phyloP scores from a whole-genome alignment of 805 yeast genomes.

The Spathaspora passalidarum region DNA sequence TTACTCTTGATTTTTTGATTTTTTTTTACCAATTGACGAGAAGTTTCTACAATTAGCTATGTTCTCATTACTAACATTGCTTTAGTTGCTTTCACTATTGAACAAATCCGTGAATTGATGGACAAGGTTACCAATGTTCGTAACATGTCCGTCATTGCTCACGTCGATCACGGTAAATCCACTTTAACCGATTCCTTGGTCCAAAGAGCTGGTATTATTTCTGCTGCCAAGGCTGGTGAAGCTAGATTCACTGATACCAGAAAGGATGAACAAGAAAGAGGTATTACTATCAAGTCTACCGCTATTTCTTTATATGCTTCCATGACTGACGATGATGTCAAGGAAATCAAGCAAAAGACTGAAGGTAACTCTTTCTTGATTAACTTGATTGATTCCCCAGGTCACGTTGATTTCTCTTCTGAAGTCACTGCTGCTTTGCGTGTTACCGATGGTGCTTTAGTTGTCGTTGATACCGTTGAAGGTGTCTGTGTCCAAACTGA shows the following conservation, averaged over 20 bases:
- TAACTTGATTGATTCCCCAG: constrained; percentile 99
- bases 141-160: constrained; percentile 99
- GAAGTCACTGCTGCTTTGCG: constrained; percentile 99
- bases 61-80: constrained; percentile 4
- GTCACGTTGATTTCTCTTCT: constrained; percentile 99
- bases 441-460: constrained; percentile 99
- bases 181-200: constrained; percentile 99
- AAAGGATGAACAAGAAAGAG: constrained; percentile 99
- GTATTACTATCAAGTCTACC: constrained; percentile 98
- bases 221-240: constrained; percentile 99
- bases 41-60: not conserved
- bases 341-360: constrained; percentile 89
- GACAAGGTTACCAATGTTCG: constrained; percentile 99
- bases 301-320: constrained; percentile 95
- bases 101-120: constrained; percentile 97
- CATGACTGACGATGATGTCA: constrained; percentile 79
- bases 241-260: constrained; percentile 99
- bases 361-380: constrained; percentile 93
- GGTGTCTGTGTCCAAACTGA: constrained; percentile 99
- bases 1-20: not conserved
- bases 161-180: constrained; percentile 99
- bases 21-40: not conserved
- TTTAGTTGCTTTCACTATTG: constrained; percentile 50
- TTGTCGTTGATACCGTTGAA: constrained; percentile 98
- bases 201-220: constrained; percentile 98